A percentile compares a stretch with the other conserved stretches of the same genome.
phyloP scores from a whole-genome alignment of 805 yeast genomes.

The Candida sonorensis region DNA sequence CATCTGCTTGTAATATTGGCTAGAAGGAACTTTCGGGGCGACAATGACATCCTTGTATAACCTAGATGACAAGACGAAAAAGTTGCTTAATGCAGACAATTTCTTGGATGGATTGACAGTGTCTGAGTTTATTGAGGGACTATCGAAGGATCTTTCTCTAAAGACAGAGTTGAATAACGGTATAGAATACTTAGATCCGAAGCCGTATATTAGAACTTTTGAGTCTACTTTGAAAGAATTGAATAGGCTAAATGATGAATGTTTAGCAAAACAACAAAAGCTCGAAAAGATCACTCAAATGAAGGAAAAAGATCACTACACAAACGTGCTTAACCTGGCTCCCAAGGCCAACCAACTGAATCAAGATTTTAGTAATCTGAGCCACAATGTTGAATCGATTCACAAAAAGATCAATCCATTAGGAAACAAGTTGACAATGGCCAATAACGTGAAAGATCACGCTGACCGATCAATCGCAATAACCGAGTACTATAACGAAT shows the following conservation, averaged over 20 bases:
- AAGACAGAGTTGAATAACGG: conserved; percentile 45
- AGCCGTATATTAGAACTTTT: conserved; percentile 89
- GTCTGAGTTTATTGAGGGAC: conserved; percentile 72
- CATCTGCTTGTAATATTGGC: too few relatives aligned
- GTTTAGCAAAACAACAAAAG: conserved; percentile 41
- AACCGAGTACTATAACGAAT: conserved; percentile 70
- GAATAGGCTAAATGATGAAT: conserved; percentile 51
- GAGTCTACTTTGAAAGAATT: conserved; percentile 77
- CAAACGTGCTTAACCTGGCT: conserved; percentile 52
- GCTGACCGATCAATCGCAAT: conserved; percentile 66
- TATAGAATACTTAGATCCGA: conserved; percentile 68
- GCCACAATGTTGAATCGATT: conserved; percentile 47
- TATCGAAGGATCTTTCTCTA: conserved; percentile 49
- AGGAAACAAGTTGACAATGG: conserved; percentile 59
- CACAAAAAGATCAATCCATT: conserved; percentile 59
- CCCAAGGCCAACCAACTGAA: conserved; percentile 35
- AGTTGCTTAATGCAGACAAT: conserved; percentile 50
- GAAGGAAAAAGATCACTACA: conserved; percentile 61
- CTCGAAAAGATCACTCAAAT: conserved; percentile 51
- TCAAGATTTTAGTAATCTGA: conserved; percentile 43
- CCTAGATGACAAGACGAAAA: conserved; percentile 55
- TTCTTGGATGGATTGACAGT: conserved; percentile 66
- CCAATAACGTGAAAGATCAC: conserved; percentile 67
- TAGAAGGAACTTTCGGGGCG: neutral
- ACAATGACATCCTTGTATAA: conserved; percentile 20